A percentile compares a stretch with the other conserved stretches of the same genome.
Conservation (phyloP, 2,329 filamentous ascomycete species). For the Arthrobotrys sinensis region DNA sequence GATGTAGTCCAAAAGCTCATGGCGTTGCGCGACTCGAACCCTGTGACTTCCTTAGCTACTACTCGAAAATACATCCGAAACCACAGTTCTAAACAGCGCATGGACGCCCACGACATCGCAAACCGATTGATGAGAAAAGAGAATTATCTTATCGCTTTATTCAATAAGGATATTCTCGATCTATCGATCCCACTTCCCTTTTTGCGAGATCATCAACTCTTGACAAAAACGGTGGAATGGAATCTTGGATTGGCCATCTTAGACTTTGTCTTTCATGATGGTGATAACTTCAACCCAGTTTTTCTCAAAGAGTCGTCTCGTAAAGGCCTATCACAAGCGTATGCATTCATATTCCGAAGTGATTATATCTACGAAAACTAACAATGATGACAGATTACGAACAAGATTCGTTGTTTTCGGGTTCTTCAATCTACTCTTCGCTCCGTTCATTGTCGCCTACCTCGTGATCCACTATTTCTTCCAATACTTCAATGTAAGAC, state of each 20-base stretch:
- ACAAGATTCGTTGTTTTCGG: slow-evolving; percentile 86
- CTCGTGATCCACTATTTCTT: slow-evolving; percentile 92
- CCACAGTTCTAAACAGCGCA: slow-evolving; percentile 86
- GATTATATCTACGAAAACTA: slow-evolving; percentile 22
- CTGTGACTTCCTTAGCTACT: slow-evolving; percentile 80
- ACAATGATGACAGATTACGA: slow-evolving; percentile 71
- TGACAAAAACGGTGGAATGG: slow-evolving; percentile 92
- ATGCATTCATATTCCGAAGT: slow-evolving; percentile 4
- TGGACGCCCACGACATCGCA: slow-evolving; percentile 97
- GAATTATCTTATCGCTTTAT: slow-evolving; percentile 95
- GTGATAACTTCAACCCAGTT: slow-evolving; percentile 86
- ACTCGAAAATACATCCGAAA: slow-evolving; percentile 76
- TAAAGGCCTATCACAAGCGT: slow-evolving; percentile 80
- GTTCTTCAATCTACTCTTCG: slow-evolving; percentile 86
- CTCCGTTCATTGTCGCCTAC: slow-evolving; percentile 89
- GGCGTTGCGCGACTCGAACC: slow-evolving; percentile 85
- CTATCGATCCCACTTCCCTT: slow-evolving; percentile 89
- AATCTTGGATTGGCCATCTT: slow-evolving; percentile 90
- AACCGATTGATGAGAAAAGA: slow-evolving; percentile 96
- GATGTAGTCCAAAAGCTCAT: slow-evolving; percentile 89
- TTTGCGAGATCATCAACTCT: slow-evolving; percentile 81
- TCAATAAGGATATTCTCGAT: slow-evolving; percentile 96
- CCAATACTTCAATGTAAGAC: slow-evolving; percentile 87
- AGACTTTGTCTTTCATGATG: slow-evolving; percentile 92
- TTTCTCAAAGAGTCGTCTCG: slow-evolving; percentile 89